Conservation (phyloP, 2,329 filamentous ascomycete genomes). For the Diaporthe citrichinensis region DNA sequence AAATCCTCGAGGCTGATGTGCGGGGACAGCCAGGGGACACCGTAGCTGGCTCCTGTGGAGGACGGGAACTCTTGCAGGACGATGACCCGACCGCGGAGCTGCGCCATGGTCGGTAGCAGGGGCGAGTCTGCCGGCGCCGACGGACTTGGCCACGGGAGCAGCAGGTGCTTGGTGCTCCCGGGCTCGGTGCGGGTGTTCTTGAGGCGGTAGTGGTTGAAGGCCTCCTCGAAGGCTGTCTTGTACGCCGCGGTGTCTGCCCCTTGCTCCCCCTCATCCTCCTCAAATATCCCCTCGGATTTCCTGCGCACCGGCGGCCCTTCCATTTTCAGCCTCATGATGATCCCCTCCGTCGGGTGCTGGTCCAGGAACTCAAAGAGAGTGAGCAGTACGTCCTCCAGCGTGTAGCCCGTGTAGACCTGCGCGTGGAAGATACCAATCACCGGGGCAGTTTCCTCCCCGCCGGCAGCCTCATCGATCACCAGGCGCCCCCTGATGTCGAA, state of each 20-base stretch:
- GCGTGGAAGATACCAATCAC: slow-evolving; percentile 63
- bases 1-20: slow-evolving; percentile 63
- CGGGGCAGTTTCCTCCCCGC: slow-evolving; percentile 35
- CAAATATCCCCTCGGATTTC: background rate
- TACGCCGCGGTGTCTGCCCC: slow-evolving; percentile 45
- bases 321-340: slow-evolving; percentile 66
- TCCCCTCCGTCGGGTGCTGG: slow-evolving; percentile 59
- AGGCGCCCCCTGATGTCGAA: slow-evolving; percentile 64
- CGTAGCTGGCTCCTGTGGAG: slow-evolving; percentile 52
- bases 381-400: slow-evolving; percentile 58
- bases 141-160: slow-evolving; percentile 24
- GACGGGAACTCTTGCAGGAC: slow-evolving; percentile 63
- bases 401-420: slow-evolving; percentile 60
- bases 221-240: slow-evolving; percentile 59
- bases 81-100: slow-evolving; percentile 61
- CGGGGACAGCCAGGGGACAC: slow-evolving; percentile 59
- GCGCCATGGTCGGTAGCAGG: slow-evolving; percentile 59
- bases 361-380: slow-evolving; percentile 63
- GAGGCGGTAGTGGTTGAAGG: slow-evolving; percentile 58
- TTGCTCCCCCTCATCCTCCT: background rate
- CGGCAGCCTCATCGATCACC: slow-evolving; percentile 53
- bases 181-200: slow-evolving; percentile 52
- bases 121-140: slow-evolving; percentile 40
- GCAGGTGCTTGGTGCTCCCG: slow-evolving; percentile 55
- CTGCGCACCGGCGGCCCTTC: slow-evolving; percentile 55